These are phyloP conservation scores for Gentiana straminea DNA, from an alignment of 257 asterid genomes.

Conservation along the genomic window DNA sequence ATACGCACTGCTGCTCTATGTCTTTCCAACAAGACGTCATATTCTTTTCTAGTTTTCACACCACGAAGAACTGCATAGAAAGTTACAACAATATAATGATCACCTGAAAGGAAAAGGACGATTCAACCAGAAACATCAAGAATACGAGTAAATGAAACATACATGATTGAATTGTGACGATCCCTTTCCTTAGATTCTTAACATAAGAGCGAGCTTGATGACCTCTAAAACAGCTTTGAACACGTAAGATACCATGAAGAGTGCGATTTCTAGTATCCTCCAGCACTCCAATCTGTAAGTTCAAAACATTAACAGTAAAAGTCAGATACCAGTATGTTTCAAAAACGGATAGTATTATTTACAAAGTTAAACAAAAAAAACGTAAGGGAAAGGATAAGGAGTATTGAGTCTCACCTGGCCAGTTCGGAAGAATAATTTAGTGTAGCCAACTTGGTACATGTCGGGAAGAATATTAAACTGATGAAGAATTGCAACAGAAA, in stretches of 20 bases:
- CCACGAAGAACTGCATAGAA: slow-evolving; percentile 67
- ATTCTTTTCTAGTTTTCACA: slow-evolving; percentile 72
- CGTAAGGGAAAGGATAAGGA: not conserved
- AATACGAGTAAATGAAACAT: slow-evolving; percentile 7
- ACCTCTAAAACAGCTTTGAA: slow-evolving; percentile 98
- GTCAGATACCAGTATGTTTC: not conserved
- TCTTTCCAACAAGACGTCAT: slow-evolving; percentile 36
- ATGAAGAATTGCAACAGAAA: slow-evolving; percentile 91
- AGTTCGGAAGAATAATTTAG: slow-evolving; percentile 92
- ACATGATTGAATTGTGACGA: slow-evolving; percentile 80
- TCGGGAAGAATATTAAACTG: slow-evolving; percentile 96
- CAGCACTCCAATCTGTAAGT: slow-evolving; percentile 73
- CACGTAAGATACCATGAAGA: slow-evolving; percentile 84
- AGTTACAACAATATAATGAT: slow-evolving; percentile 3
- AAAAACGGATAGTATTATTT: too few species aligned
- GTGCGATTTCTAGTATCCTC: slow-evolving; percentile 96
- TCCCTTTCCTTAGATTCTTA: slow-evolving; percentile 48
- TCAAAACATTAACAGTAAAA: too few species aligned
- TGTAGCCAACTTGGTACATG: slow-evolving; percentile 99
- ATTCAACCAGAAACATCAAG: not conserved
- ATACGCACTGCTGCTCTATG: slow-evolving; percentile 75
- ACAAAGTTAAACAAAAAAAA: too few species aligned
- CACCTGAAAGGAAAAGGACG: too few species aligned
- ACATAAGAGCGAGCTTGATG: slow-evolving; percentile 70
- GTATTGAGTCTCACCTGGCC: slow-evolving; percentile 62